Base-by-base conservation (phyloP, 495 filamentous ascomycete genomes). In the Penicillium odoratum region DNA sequence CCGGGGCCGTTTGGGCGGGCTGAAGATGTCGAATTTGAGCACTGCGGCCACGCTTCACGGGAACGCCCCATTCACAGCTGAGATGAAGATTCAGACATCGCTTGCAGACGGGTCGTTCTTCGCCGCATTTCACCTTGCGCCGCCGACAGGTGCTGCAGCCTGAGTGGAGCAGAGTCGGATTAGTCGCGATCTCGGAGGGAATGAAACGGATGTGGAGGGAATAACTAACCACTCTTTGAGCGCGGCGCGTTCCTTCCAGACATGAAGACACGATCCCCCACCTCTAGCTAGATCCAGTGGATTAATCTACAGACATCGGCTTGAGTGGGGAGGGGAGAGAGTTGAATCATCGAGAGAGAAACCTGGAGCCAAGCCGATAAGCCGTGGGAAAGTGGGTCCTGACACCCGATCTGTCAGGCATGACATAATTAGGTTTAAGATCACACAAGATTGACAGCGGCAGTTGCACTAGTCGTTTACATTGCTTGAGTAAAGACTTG, bases 121-220 rank as follows among this genome's bases (percentile, higher is more conserved):
- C 81, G 51, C 80, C 81, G 58, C 81, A 83, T 66, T 82, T 81
- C 11, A 83, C 77, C 57, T 83, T 83, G 36, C 81, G 75, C 57
- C 79, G 78, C 46, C 80, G 78, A 64, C 81, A 83, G 43, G 81
- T 82, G 63, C 74, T 78, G 69, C 80, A 78, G 59, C 75, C 73
- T 78, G 51, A 10, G 44, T 33, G 51, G 34, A 30, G 42, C 11
- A 21, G 40, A 53, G 30, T 51, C 26, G 43, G 38, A 46, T 54
- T 13, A 48, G 33, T 51, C n/a, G 9, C 21, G 52, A 43, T 47
- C 26, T 33, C 51, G 36, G 51, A 53, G 51, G 28, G 21, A 40
- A 5, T 29, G n/a, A 25, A 16, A 54, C 42, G 42, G 25, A 38
- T 1, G 13, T 40, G 21, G 45, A 44, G 59, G 26, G 55, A 21